These are phyloP conservation scores for Lasiosphaeris hirsuta DNA, from an alignment of 495 filamentous ascomycete species.

Conservation along the genomic window DNA sequence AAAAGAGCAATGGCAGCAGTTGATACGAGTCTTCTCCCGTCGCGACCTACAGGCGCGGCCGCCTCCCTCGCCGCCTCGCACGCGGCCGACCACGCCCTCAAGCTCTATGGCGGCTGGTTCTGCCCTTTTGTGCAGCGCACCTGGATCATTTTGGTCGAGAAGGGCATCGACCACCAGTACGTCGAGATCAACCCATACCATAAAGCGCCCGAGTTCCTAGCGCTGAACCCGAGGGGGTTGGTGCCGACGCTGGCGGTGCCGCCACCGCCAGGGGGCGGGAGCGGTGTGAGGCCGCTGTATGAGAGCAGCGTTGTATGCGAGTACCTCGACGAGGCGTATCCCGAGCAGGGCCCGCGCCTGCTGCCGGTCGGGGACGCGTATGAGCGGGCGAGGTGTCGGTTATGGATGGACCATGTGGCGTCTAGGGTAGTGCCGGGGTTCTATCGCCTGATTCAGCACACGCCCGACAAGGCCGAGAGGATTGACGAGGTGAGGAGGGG, in stretches of 20 bases:
- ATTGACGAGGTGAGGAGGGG: constrained; percentile 44
- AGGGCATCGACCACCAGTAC: constrained; percentile 68
- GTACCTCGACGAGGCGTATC: constrained; percentile 66
- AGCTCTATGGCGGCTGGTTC: constrained; percentile 51
- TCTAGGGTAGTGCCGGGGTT: constrained; percentile 61
- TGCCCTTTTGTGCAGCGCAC: constrained; percentile 60
- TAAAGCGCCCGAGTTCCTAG: constrained; percentile 59
- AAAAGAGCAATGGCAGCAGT: constrained; percentile 13
- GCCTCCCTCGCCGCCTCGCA: constrained; percentile 33
- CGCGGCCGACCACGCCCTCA: constrained; percentile 35
- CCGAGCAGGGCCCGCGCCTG: constrained; percentile 40
- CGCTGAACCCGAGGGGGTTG: constrained; percentile 65
- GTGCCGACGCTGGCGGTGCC: constrained; percentile 59
- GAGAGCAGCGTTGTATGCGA: constrained; percentile 65
- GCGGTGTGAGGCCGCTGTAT: constrained; percentile 56
- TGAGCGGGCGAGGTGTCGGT: constrained; percentile 53
- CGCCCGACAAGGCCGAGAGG: constrained; percentile 45
- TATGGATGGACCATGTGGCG: constrained; percentile 68
- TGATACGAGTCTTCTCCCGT: constrained; percentile 17
- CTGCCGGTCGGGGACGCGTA: constrained; percentile 54
- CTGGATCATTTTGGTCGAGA: constrained; percentile 67
- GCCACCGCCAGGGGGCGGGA: constrained; percentile 7
- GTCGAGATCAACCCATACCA: constrained; percentile 71
- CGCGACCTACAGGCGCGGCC: constrained; percentile 29
- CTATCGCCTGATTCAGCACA: constrained; percentile 63